Conservation (phyloP, 2,329 filamentous ascomycete genomes). For the Parastagonospora avenae region DNA sequence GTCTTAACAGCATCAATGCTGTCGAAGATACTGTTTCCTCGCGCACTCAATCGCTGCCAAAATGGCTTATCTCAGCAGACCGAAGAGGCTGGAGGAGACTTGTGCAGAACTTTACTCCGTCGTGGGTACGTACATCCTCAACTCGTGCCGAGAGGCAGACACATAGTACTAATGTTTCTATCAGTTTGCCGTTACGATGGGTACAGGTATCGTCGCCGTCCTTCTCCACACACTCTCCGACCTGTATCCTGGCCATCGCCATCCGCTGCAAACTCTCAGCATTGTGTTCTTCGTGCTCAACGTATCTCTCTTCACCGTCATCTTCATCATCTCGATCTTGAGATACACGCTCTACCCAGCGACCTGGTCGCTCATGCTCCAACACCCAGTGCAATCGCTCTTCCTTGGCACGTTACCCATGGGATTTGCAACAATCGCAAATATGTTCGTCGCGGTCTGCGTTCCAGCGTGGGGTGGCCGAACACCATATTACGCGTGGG, state of each 20-base stretch:
- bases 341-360: slow-evolving; percentile 69
- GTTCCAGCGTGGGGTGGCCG: slow-evolving; percentile 63
- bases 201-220: slow-evolving; percentile 53
- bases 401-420: slow-evolving; percentile 72
- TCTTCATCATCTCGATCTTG: slow-evolving; percentile 59
- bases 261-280: slow-evolving; percentile 59
- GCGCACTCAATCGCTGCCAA: slow-evolving; percentile 15
- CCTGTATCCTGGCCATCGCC: slow-evolving; percentile 56
- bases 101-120: slow-evolving; percentile 43
- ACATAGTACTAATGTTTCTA: not conserved
- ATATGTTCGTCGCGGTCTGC: slow-evolving; percentile 67
- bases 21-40: not conserved
- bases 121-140: slow-evolving; percentile 28
- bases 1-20: not conserved
- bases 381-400: slow-evolving; percentile 68
- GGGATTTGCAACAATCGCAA: slow-evolving; percentile 70
- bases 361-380: slow-evolving; percentile 70
- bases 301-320: slow-evolving; percentile 58
- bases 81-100: slow-evolving; percentile 36
- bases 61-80: slow-evolving; percentile 31
- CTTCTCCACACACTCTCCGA: slow-evolving; percentile 63
- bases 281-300: slow-evolving; percentile 66
- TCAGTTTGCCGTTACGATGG: slow-evolving; percentile 32
- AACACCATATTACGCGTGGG: slow-evolving; percentile 53
- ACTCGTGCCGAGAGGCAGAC: not conserved